These are phyloP conservation scores for Penicillium samsonianum DNA, from an alignment of 495 filamentous ascomycete species.

Conservation along the genomic window DNA sequence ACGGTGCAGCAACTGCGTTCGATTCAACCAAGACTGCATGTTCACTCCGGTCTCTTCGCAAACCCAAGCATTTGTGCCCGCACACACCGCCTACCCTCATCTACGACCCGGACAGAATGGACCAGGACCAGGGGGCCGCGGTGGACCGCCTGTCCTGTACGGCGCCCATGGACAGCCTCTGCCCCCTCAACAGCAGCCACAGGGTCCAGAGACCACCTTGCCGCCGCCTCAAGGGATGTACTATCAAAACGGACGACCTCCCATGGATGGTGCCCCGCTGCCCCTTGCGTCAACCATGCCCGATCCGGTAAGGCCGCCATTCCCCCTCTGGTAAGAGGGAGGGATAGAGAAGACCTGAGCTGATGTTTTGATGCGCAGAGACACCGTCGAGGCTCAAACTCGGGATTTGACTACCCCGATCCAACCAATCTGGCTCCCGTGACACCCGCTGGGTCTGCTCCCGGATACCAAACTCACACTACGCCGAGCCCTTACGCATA, in stretches of 20 bases:
- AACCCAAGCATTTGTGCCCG: conserved; percentile 80
- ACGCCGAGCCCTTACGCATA: conserved; percentile 47
- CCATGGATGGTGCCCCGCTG: conserved; percentile 40
- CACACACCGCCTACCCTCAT: conserved; percentile 69
- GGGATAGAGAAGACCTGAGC: conserved; percentile 14
- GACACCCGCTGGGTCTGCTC: conserved; percentile 49
- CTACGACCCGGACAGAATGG: conserved; percentile 46
- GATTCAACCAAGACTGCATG: conserved; percentile 83
- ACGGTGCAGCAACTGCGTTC: conserved; percentile 75
- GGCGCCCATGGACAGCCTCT: conserved; percentile 77
- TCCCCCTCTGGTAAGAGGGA: conserved; percentile 12
- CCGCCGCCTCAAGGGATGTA: conserved; percentile 54
- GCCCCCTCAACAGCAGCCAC: conserved; percentile 55
- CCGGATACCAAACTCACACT: conserved; percentile 51
- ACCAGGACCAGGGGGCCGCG: conserved; percentile 44
- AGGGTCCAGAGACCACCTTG: conserved; percentile 46
- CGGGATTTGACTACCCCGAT: conserved; percentile 56
- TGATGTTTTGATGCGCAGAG: conserved; percentile 37
- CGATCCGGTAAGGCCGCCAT: conserved; percentile 51
- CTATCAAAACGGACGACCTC: conserved; percentile 38
- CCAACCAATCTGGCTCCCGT: conserved; percentile 56
- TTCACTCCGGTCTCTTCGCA: conserved; percentile 84
- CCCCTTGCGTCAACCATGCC: conserved; percentile 41
- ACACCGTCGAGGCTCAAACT: conserved; percentile 50
- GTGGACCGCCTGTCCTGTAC: conserved; percentile 55